A percentile compares a stretch with the other conserved stretches of the same genome.
Conservation (phyloP, 163 green algal genomes). For the Chlorella variabilis region DNA sequence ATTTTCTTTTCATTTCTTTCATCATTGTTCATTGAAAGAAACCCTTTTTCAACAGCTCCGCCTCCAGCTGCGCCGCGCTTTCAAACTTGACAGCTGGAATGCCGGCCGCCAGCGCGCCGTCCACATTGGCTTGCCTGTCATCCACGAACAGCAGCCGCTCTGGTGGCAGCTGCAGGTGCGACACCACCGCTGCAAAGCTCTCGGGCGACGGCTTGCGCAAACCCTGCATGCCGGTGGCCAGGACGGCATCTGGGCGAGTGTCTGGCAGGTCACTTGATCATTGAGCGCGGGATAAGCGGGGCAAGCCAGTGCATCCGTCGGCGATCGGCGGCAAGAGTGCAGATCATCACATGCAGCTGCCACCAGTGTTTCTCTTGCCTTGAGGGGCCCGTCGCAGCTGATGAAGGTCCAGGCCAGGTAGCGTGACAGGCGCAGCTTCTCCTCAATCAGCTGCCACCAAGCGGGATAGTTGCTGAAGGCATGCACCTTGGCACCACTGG, state of each 20-base stretch:
- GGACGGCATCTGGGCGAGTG: not conserved
- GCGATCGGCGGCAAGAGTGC: too few relatives aligned
- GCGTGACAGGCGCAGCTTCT: constrained; percentile 73
- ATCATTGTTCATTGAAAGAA: too few relatives aligned
- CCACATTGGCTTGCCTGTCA: constrained; percentile 69
- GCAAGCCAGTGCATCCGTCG: too few relatives aligned
- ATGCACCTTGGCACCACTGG: constrained; percentile 70
- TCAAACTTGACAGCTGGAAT: constrained; percentile 65
- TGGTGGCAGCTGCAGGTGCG: constrained; percentile 38
- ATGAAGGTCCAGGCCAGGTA: constrained; percentile 91
- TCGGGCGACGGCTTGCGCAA: constrained; percentile 68
- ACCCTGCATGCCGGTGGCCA: constrained; percentile 47
- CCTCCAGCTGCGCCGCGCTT: constrained; percentile 39
- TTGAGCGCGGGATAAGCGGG: not conserved
- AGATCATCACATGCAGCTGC: too few relatives aligned
- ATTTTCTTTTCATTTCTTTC: too few relatives aligned
- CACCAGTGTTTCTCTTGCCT: too few relatives aligned
- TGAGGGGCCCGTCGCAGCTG: constrained; percentile 78
- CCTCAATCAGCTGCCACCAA: constrained; percentile 84
- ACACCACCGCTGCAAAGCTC: constrained; percentile 53
- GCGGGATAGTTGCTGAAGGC: constrained; percentile 87
- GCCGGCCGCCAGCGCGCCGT: constrained; percentile 59
- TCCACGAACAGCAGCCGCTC: constrained; percentile 70
- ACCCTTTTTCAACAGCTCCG: constrained; percentile 21
- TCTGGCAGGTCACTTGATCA: not conserved